Evolutionary conservation across 2,329 filamentous ascomycete species (phyloP).

Genomic region (Monosporascus sp.): DNA sequence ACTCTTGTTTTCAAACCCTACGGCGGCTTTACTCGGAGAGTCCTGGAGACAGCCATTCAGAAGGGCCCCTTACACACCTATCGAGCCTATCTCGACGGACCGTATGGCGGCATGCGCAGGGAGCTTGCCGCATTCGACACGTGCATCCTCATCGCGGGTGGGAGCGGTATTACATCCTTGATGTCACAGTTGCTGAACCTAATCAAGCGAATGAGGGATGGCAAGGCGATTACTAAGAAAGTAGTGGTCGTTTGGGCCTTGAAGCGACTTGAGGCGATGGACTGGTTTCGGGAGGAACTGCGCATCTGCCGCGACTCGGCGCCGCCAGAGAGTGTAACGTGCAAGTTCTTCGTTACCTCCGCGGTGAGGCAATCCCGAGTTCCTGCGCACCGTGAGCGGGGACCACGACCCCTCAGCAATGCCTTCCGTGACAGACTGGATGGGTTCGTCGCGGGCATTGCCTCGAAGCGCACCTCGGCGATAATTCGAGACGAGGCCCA

Average conservation of each 20-base stretch:
- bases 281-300: conserved; percentile 95
- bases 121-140: conserved; percentile 90
- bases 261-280: conserved; percentile 86
- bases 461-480: conserved; percentile 79
- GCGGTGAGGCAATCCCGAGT: conserved; percentile 50
- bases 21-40: conserved; percentile 80
- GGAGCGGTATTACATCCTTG: conserved; percentile 89
- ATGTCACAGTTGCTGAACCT: conserved; percentile 87
- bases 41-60: conserved; percentile 75
- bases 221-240: conserved; percentile 85
- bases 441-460: conserved; percentile 80
- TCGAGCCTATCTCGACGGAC: conserved; percentile 85
- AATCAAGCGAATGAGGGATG: conserved; percentile 95
- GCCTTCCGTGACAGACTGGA: conserved; percentile 83
- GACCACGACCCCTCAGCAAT: conserved; percentile 62
- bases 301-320: conserved; percentile 87
- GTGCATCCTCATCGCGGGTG: conserved; percentile 86
- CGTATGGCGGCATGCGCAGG: conserved; percentile 90
- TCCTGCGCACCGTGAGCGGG: conserved; percentile 31
- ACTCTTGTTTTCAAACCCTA: conserved; percentile 89
- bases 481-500: conserved; percentile 76
- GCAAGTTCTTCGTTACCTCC: conserved; percentile 90
- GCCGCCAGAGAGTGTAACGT: conserved; percentile 81
- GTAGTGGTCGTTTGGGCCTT: conserved; percentile 93
- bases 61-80: conserved; percentile 91